These are phyloP conservation scores for Carpinus fangiana DNA, from an alignment of 306 rosid genomes.

Conservation along the genomic window DNA sequence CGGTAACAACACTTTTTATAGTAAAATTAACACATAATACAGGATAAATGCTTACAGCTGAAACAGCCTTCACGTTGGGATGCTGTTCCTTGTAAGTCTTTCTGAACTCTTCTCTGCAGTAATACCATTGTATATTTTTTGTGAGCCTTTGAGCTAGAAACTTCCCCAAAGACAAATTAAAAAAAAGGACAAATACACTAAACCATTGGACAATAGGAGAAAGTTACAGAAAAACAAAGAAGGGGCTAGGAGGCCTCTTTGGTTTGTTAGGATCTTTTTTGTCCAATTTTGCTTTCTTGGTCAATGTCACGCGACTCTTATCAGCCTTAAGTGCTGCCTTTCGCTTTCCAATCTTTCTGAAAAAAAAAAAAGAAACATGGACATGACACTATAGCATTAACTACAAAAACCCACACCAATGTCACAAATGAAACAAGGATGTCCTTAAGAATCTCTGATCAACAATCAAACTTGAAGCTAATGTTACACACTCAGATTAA, in stretches of 20 bases:
- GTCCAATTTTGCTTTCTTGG: constrained; percentile 33
- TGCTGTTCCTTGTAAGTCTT: constrained; percentile 35
- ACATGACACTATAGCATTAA: background rate
- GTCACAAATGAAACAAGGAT: background rate
- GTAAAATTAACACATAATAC: background rate
- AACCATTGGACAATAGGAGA: background rate
- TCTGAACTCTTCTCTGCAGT: constrained; percentile 37
- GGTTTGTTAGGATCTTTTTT: constrained; percentile 37
- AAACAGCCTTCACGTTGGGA: constrained; percentile 40
- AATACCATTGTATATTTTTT: background rate
- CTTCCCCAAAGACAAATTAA: background rate
- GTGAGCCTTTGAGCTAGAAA: background rate
- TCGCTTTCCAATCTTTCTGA: constrained; percentile 37
- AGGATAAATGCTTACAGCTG: constrained; percentile 32
- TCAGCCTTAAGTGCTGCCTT: constrained; percentile 37
- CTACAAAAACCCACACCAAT: background rate
- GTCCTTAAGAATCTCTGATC: background rate
- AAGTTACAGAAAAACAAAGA: constrained; percentile 40
- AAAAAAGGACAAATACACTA: background rate
- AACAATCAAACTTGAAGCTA: background rate
- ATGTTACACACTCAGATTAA: background rate
- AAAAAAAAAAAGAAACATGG: background rate
- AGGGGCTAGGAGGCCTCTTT: constrained; percentile 36
- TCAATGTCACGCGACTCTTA: constrained; percentile 28
- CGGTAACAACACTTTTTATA: background rate